phyloP scores from a whole-genome alignment of 2,329 filamentous ascomycete genomes.

The Calcarisporium arbuscula region DNA sequence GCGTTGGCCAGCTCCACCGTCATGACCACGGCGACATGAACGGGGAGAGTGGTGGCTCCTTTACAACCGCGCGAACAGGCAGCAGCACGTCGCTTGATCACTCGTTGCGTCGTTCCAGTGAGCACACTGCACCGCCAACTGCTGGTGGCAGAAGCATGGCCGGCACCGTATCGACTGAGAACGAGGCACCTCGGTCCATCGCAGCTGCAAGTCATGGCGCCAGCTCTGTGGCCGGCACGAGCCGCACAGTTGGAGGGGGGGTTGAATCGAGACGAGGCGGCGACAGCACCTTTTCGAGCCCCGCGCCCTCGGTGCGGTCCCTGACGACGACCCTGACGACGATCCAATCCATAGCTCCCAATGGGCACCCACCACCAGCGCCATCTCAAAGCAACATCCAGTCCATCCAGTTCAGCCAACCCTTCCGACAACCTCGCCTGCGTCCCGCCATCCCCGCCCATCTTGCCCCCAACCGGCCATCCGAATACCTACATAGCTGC shows the following conservation, averaged over 20 bases:
- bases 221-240: slow-evolving; percentile 66
- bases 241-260: slow-evolving; percentile 60
- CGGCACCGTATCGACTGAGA: slow-evolving; percentile 77
- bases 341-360: slow-evolving; percentile 67
- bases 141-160: slow-evolving; percentile 67
- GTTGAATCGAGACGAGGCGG: slow-evolving; percentile 63
- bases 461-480: slow-evolving; percentile 49
- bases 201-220: slow-evolving; percentile 67
- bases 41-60: slow-evolving; percentile 45
- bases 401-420: slow-evolving; percentile 58
- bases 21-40: slow-evolving; percentile 17
- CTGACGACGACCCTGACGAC: slow-evolving; percentile 80
- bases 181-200: slow-evolving; percentile 68
- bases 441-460: slow-evolving; percentile 67
- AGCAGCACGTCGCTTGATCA: slow-evolving; percentile 49
- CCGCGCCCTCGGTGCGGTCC: slow-evolving; percentile 72
- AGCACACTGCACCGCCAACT: slow-evolving; percentile 50
- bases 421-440: slow-evolving; percentile 55
- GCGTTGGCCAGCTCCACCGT: slow-evolving; percentile 28
- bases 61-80: slow-evolving; percentile 49
- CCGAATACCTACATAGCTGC: slow-evolving; percentile 71
- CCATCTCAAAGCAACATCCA: slow-evolving; percentile 34
- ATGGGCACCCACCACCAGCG: slow-evolving; percentile 30
- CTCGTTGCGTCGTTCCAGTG: slow-evolving; percentile 55
- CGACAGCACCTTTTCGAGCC: slow-evolving; percentile 74